Evolutionary conservation across 768 basidiomycete genomes (phyloP), one percentile per base, ranked within the genome.

Genomic region (Lanmaoa pseudosensibilis): DNA sequence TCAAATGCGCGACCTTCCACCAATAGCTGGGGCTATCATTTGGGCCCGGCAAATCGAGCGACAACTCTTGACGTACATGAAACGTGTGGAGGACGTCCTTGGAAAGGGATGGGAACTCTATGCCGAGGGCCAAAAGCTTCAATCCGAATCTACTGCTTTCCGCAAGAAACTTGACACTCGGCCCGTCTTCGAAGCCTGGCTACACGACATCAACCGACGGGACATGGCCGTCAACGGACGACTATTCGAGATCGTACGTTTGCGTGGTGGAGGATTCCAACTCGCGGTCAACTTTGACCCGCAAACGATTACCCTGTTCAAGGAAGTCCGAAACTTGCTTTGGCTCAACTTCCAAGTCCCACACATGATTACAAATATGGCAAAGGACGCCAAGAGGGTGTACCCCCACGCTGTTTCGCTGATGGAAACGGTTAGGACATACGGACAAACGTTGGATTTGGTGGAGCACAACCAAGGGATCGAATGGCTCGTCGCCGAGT

Each of bases 11-110:
- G 97, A 99, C 71, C 80, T 98, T 11, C 96, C 96, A 2, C 94
- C 95, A n/a, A 97, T 99, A 52, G 92, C 97, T 1, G 93, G 94
- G 27, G 92, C 97, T 18, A 97, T 98, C 71, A 93, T 96, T 64
- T 99, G 97, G 97, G 96, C 97, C 0, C 83, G 90, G n/a, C 97
- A 98, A 77, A 99, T 99, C 58, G 96, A 98, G 66, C 86, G 94
- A 4, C 97, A 99, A 68, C 84, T 99, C 3, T 80, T 89, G 55
- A 87, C 93, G 1, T 98, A 98, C 77, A 99, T 99, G 96, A 96
- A 95, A 71, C 90, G 96, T 16, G 96, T 98, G 49, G 97, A 98
- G 68, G 96, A 98, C 70, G 97, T 99, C 3, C 85, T 99, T 9
- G 91, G 96, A 6, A 96, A 94, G 73, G 96, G 94, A 8, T 99